Conservation (phyloP, 2,329 filamentous ascomycete genomes). For the Colletotrichum navitas region DNA sequence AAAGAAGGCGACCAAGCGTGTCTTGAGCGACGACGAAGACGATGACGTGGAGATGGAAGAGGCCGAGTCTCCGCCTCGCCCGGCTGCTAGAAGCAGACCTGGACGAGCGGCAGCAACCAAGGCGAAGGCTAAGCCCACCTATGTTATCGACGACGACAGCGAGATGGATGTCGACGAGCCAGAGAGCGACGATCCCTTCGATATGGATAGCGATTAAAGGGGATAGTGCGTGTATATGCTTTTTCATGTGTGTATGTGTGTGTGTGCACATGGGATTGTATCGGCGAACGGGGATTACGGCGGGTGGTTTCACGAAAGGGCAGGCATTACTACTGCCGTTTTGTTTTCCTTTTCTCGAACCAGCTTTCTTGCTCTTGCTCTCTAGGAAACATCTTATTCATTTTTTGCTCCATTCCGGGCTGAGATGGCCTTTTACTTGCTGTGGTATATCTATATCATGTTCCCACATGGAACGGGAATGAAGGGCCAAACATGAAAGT, state of each 20-base stretch:
- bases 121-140: constrained; percentile 49
- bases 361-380: constrained; percentile 26
- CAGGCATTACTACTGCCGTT: constrained; percentile 12
- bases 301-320: constrained; percentile 15
- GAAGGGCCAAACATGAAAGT: background rate
- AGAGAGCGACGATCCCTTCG: constrained; percentile 61
- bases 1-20: constrained; percentile 55
- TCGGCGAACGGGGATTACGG: constrained; percentile 26
- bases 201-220: constrained; percentile 57
- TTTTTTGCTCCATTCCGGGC: constrained; percentile 8
- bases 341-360: constrained; percentile 12
- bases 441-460: constrained; percentile 6
- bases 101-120: constrained; percentile 61
- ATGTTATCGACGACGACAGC: constrained; percentile 46
- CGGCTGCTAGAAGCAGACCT: constrained; percentile 56
- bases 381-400: background rate
- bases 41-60: constrained; percentile 54
- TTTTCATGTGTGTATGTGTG: constrained; percentile 12
- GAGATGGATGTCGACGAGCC: constrained; percentile 48
- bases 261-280: constrained; percentile 13
- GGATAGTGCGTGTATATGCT: constrained; percentile 8
- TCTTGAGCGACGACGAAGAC: constrained; percentile 58
- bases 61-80: constrained; percentile 56
- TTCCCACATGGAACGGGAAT: background rate
- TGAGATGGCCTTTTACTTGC: background rate